Base-by-base conservation (phyloP, 352 stramenopile genomes). In the Globisporangium solare region DNA sequence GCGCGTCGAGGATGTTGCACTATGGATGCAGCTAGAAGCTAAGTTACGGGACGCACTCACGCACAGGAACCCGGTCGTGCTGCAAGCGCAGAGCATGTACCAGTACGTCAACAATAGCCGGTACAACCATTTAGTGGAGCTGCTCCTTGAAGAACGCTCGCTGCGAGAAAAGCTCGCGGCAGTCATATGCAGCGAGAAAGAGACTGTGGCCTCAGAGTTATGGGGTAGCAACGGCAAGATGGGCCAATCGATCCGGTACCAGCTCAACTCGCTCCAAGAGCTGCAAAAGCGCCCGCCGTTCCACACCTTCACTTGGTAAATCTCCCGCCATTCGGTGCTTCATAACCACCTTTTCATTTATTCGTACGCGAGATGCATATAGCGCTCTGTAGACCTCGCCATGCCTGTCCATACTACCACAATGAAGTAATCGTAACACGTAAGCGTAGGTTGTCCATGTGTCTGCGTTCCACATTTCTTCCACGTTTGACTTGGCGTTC, bases 251-350 rank as follows among this genome's bases (percentile, higher is more conserved):
- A 62, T 57, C n/a, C 47, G 47, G 18, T 48, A 50, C 37, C 56
- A 62, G 47, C 48, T 62, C 56, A 57, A 57, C 20, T 22, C 47
- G 47, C 40, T 62, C 7, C 24, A 18, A 17, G 40, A 24, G 20
- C 54, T 53, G 24, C 24, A 18, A 8, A 13, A 32, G 14, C 47
- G 32, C 21, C 54, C 43, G 41, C 37, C 31, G 2, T 60, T 60
- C 35, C 22, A 14, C 21, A 37, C 24, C 31, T 53, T 60, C 37
- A 46, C 13, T 21, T 60, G 54, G 54, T 58, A 22, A 53, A 35
- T 27, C 24, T 5, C 24, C 24, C 2, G 24, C 5, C 24, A 5
- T 27, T 27, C 24, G 24, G 24, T 27, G 24, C 5, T 5, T 27
- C 24, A 27, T 27, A 5, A 27, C 5, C 5, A 27, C 24, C n/a